A percentile compares a stretch with the other conserved stretches of the same genome.
These are phyloP conservation scores for Corchorus capsularis DNA, from an alignment of 345 rosid species.

Conservation along the genomic window DNA sequence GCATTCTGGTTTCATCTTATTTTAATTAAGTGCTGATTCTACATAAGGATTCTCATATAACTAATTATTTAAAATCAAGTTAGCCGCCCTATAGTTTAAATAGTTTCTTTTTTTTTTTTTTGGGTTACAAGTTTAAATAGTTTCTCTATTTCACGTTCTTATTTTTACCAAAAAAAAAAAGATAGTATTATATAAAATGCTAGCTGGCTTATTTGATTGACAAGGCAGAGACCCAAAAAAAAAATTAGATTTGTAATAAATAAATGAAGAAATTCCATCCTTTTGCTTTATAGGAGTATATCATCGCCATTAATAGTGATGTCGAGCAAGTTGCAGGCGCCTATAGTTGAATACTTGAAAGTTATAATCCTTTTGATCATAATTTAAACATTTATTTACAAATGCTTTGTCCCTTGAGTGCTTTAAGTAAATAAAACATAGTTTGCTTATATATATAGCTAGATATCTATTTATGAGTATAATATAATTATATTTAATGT, in stretches of 20 bases:
- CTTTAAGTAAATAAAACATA: neutral
- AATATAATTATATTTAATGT: no score
- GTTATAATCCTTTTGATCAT: neutral
- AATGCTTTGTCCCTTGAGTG: neutral
- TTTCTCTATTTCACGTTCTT: neutral
- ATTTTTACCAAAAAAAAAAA: no score
- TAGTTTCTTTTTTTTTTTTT: no score
- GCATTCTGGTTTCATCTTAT: constrained; percentile 2
- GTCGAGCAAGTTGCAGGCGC: neutral
- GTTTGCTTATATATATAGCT: neutral
- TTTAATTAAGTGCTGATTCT: neutral
- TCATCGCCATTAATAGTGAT: neutral
- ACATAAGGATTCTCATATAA: neutral
- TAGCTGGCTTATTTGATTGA: constrained; percentile 13
- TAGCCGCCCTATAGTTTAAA: neutral
- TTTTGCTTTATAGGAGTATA: neutral
- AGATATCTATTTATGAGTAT: no score
- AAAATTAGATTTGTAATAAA: neutral
- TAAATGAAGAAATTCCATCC: neutral
- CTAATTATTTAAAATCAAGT: neutral
- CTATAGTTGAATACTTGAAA: neutral
- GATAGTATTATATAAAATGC: neutral
- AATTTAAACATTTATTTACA: neutral
- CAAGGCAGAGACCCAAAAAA: neutral
- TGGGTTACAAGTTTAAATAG: no score